Evolutionary conservation across 108 stramenopile species (phyloP), one percentile per base, ranked within the genome.

Genomic region (Ochromonas danica): DNA sequence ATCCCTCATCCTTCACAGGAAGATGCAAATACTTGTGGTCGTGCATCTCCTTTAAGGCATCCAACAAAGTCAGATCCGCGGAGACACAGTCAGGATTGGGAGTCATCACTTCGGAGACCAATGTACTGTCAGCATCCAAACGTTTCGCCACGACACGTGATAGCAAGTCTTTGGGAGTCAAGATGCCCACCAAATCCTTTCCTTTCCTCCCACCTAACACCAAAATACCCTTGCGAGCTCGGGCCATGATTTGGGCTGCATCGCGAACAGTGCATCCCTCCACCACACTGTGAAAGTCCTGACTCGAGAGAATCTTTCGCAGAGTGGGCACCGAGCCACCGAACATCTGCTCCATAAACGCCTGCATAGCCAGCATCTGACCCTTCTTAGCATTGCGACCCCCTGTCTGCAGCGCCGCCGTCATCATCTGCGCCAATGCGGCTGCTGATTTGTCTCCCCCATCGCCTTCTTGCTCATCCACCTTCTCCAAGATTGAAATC

Each of bases 151-250:
- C 87, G 17, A 90, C 95, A 35, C 94, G 83, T 6, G 82, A 91
- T 89, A 96, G 93, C 90, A 96, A 89, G 79, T 96, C 95, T 87
- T 93, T 96, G 81, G 94, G 94, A 0, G 93, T 93, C 77, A 94
- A 91, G 62, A 96, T 94, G 25, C 95, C 95, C 63, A 91, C 89
- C 78, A 95, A 79, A 57, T 82, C 72, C 17, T 78, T 92, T 27
- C 86, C 87, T 57, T 17, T 57, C 51, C n/a, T n/a, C 22, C 91
- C 83, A 27, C 89, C 90, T 25, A 93, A 92, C 0, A 94, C 89
- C 40, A 94, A 81, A 25, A 92, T 90, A n/a, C 93, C 93, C 85
- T 94, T 94, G 28, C 93, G 84, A 41, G 79, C 83, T 38, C 91
- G 88, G 0, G 94, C 91, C 91, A 96, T 96, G 78, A 89, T 63